These are phyloP conservation scores for Basipetospora sp. DNA, from an alignment of 2,329 filamentous ascomycete species.

Conservation along the genomic window DNA sequence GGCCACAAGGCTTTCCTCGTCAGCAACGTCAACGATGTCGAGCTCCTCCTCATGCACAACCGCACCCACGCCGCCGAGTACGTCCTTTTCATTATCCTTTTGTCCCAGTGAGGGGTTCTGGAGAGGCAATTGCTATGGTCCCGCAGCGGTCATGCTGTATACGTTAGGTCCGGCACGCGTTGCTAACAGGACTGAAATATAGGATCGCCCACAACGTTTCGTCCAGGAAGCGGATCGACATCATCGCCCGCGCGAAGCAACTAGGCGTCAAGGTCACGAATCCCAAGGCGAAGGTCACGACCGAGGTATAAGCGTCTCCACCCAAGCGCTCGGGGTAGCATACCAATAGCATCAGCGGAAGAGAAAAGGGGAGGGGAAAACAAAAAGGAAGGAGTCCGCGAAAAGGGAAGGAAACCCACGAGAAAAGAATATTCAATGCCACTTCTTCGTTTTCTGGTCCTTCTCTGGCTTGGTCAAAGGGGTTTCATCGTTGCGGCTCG, in stretches of 20 bases:
- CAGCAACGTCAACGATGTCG: constrained; percentile 88
- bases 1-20: constrained; percentile 99
- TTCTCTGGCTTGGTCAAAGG: too few relatives aligned
- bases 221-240: constrained; percentile 95
- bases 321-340: background rate
- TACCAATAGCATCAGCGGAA: too few relatives aligned
- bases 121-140: background rate
- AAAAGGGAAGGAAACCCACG: too few relatives aligned
- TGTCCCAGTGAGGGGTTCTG: background rate
- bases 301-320: constrained; percentile 53
- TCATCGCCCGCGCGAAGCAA: constrained; percentile 93
- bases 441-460: too few relatives aligned
- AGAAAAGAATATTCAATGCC: too few relatives aligned
- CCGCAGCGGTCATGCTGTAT: too few relatives aligned
- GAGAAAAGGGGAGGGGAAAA: too few relatives aligned
- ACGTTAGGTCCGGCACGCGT: too few relatives aligned
- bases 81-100: constrained; percentile 22
- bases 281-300: constrained; percentile 96
- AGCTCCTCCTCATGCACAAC: constrained; percentile 99
- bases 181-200: constrained; percentile 11
- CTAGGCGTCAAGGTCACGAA: constrained; percentile 99
- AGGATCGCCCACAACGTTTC: constrained; percentile 98
- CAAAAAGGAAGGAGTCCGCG: too few relatives aligned
- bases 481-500: too few relatives aligned
- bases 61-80: constrained; percentile 97